Conservation (phyloP, 768 basidiomycete genomes). For the Mycena capillaripes region DNA sequence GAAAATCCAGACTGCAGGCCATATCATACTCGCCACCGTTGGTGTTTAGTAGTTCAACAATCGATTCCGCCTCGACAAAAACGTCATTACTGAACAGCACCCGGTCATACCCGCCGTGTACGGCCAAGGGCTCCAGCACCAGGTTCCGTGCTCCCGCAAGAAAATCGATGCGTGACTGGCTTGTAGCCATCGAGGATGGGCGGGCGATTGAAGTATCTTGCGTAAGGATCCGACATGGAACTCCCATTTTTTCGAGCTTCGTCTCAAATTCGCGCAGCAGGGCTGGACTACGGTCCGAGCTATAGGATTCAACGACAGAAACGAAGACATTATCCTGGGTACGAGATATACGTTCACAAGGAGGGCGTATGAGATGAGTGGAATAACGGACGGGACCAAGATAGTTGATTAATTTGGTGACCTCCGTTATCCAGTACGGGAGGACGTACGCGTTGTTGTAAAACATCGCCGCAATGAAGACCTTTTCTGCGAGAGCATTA, state of each 20-base stretch:
- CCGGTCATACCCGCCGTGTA: slow-evolving; percentile 52
- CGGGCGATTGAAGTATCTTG: neutral
- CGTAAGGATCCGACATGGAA: neutral
- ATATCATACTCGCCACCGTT: slow-evolving; percentile 57
- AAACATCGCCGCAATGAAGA: slow-evolving; percentile 58
- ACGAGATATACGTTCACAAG: slow-evolving; percentile 42
- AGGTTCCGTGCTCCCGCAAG: neutral
- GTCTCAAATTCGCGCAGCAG: slow-evolving; percentile 45
- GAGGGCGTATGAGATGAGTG: slow-evolving; percentile 5
- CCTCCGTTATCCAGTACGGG: slow-evolving; percentile 54
- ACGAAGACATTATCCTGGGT: slow-evolving; percentile 51
- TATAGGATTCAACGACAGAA: slow-evolving; percentile 43
- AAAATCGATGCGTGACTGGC: neutral
- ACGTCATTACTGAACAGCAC: slow-evolving; percentile 61
- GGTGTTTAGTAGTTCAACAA: slow-evolving; percentile 57
- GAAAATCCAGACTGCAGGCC: slow-evolving; percentile 59
- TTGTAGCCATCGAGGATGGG: neutral
- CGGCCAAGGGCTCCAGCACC: slow-evolving; percentile 55
- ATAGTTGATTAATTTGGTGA: slow-evolving; percentile 52
- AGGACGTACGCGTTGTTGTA: slow-evolving; percentile 53
- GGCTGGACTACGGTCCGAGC: slow-evolving; percentile 46
- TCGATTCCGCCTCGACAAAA: slow-evolving; percentile 54
- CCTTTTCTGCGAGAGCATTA: slow-evolving; percentile 43
- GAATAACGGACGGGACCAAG: slow-evolving; percentile 49
- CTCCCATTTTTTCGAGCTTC: slow-evolving; percentile 32